Evolutionary conservation across 495 filamentous ascomycete genomes (phyloP), one percentile per base, ranked within the genome.

Genomic region (Hyaloscypha bicolor): DNA sequence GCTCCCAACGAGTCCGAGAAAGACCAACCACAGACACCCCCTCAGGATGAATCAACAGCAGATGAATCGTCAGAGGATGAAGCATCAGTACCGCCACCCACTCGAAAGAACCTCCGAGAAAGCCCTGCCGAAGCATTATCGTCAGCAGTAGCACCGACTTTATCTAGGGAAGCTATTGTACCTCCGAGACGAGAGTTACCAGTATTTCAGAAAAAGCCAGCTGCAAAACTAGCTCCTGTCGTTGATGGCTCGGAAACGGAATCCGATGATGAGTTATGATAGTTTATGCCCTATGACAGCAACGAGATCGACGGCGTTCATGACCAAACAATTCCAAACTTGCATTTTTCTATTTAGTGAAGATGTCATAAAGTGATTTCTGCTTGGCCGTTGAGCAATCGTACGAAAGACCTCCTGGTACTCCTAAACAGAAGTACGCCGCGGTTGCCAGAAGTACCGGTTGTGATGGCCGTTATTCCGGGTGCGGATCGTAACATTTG

Each of bases 1-100:
- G 67, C 71, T 5, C 62, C 72, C 4, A 71, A 74, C 32, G 74
- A 75, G 29, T 75, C 76, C 6, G 73, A 71, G 12, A 53, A 76
- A 70, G 76, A 81, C 45, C 76, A 74, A 19, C 69, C 64, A 63
- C 79, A 63, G 72, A 84, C 73, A 65, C 82, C 70, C 58, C 35
- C 35, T 14, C 11, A 48, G 42, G 78, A 80, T 61, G 76, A 74
- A 32, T 80, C 74, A 25, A 82, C 78, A 9, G 80, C 72, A 8
- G 81, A 78, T 68, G 79, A 12, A 22, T 60, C 48, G 1, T 39
- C 48, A 56, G 72, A 53, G 74, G 78, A 83, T 51, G 80, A 80
- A 4, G 80, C 83, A 19, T 76, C 75, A 22, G 79, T 64, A 14
- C 67, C 76, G 30, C 56, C 72, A 58, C 62, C 65, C 55, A 70